Evolutionary conservation across 129 eudicot genomes (phyloP).

Genomic region (Sambucus nigra): DNA sequence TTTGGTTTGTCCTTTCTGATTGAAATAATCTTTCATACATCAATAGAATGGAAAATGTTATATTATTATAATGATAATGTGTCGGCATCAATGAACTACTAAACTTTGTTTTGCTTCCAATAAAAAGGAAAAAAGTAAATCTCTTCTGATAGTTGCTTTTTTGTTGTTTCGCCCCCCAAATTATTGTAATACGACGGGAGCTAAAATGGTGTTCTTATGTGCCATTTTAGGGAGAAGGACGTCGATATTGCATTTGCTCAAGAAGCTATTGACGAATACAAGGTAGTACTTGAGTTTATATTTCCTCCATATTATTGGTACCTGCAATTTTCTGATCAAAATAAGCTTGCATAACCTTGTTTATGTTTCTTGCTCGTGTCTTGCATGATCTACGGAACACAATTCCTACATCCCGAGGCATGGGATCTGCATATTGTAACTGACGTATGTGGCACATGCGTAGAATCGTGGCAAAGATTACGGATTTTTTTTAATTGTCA

Average conservation of each 20-base stretch:
- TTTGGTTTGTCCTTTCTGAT: neutral
- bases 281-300: constrained; percentile 29
- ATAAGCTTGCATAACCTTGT: constrained; percentile 1
- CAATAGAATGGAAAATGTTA: neutral
- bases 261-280: constrained; percentile 82
- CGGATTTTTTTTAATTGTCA: too few species aligned
- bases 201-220: constrained; percentile 14
- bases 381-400: too few species aligned
- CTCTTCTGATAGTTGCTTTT: neutral
- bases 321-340: too few species aligned
- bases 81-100: neutral
- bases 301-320: constrained; percentile 2
- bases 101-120: neutral
- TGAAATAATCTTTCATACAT: neutral
- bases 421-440: constrained; percentile 11
- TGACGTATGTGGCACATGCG: too few species aligned
- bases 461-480: too few species aligned
- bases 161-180: too few species aligned
- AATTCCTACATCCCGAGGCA: neutral
- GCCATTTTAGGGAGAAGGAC: constrained; percentile 74
- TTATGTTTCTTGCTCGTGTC: neutral
- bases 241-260: constrained; percentile 78
- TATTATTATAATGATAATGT: neutral
- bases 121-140: neutral
- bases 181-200: constrained; percentile 1